Evolutionary conservation across 805 yeast species (phyloP), one percentile per base, ranked within the genome.

Genomic region (Candida ovalis): DNA sequence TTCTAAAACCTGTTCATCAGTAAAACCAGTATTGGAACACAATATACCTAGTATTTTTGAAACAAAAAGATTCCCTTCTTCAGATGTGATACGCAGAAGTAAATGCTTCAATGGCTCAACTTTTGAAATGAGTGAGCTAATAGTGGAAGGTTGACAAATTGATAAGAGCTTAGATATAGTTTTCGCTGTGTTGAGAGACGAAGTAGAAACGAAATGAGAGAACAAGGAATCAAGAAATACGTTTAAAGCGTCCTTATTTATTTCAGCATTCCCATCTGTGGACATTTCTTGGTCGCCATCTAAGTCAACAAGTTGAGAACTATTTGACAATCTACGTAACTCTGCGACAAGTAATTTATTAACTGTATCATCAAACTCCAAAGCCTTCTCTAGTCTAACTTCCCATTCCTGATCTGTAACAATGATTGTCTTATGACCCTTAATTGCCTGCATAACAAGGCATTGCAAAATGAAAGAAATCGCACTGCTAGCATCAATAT

Each of bases 331-430:
- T 30, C 46, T 40, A 18, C 46, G 32, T 12, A 65, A 38, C n/a
- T 59, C 57, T 3, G 43, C 40, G 13, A 60, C 53, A 1, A 69
- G 51, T 1, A 62, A 55, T 0, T 41, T 15, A n/a, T 71, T 69
- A 1, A 86, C 87, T 2, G 56, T 60, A 0, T 72, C 72, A 58
- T 89, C 95, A 38, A 76, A 67, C 37, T 80, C 84, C 10, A 87
- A 44, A 0, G 92, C 87, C 49, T 80, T 86, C 9, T 84, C 88
- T 23, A 87, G 57, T 57, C 92, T 73, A 0, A 77, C 67, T 3
- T 72, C 68, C 96, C 96, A 89, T 44, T 85, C 84, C 52, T 84
- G 85, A 61, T 89, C 96, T 21, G 75, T 68, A 0, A 78, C 78
- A 42, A 88, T 63, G 1, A 83, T 82, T 0, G 90, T 81, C 0